phyloP scores from a whole-genome alignment of 495 filamentous ascomycete genomes.

The Lepidopterella palustris region DNA sequence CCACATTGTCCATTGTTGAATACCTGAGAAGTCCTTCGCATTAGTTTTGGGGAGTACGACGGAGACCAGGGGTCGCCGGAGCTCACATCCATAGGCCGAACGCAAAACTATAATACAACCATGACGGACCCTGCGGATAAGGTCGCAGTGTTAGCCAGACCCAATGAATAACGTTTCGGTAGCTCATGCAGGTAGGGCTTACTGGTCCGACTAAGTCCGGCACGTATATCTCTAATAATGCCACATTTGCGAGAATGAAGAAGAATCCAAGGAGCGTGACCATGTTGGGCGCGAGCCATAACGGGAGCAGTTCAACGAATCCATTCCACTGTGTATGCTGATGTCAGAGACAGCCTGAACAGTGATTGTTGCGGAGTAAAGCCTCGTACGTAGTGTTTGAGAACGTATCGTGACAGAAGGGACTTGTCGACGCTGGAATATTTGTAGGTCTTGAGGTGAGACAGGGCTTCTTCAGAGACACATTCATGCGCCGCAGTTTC shows the following conservation, averaged over 20 bases:
- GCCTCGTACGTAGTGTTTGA: constrained; percentile 80
- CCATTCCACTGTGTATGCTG: constrained; percentile 75
- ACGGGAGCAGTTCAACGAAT: constrained; percentile 81
- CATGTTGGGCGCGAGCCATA: constrained; percentile 97
- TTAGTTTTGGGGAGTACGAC: not conserved
- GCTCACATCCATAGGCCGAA: constrained; percentile 83
- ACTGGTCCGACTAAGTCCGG: constrained; percentile 91
- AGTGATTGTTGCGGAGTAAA: constrained; percentile 7
- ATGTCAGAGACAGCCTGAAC: constrained; percentile 13
- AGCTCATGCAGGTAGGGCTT: constrained; percentile 34
- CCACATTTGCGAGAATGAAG: constrained; percentile 85
- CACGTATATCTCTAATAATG: constrained; percentile 70
- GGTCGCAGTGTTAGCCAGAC: not conserved
- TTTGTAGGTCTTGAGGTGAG: constrained; percentile 90
- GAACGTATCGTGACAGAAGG: constrained; percentile 85
- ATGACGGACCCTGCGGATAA: constrained; percentile 63
- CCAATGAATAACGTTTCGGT: constrained; percentile 28
- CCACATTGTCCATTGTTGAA: constrained; percentile 97
- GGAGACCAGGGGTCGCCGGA: not conserved
- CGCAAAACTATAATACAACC: constrained; percentile 93
- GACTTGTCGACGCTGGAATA: constrained; percentile 97
- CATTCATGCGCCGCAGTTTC: constrained; percentile 48
- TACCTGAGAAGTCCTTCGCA: constrained; percentile 49
- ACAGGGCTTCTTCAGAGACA: constrained; percentile 62
- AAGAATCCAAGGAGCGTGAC: constrained; percentile 93